Evolutionary conservation across 371 early-diverging fungal genomes (phyloP), one percentile per base, ranked within the genome.

Genomic region (Thermomucor indicae-seudaticae): DNA sequence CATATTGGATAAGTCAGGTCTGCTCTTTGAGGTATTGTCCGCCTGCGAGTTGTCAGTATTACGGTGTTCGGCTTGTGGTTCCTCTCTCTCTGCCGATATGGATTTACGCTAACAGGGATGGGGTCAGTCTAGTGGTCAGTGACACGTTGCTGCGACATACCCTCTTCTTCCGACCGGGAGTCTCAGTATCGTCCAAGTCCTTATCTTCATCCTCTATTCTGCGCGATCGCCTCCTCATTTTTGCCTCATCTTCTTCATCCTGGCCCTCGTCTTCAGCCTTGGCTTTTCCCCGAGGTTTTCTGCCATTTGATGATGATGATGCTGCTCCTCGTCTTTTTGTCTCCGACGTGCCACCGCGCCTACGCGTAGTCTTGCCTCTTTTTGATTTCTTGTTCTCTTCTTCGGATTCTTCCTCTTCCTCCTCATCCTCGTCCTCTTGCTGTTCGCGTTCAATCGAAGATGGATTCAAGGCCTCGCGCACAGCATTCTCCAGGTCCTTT

Each of bases 401-500:
- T n/a, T 50, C 50, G n/a, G n/a, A n/a, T 27, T 50, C 54, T 5
- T 54, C 54, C 11, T 46, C 46, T 4, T 39, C 47, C 27, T 46
- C 47, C 6, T 54, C 54, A 4, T 54, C 53, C 8, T 53, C 47
- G 4, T 53, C 48, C 19, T 47, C 47, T 24, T 54, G 32, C 19
- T 62, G 57, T 4, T 55, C 51, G 28, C 64, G 53, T 7, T 58
- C 60, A 24, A 51, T 19, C 31, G 49, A 39, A 6, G 51, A 48
- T 7, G 68, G 68, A 44, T 63, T 60, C 27, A 76, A 46, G 1
- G 77, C 77, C 49, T 76, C 63, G 37, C 70, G 66, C 8, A 76
- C 65, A 3, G 77, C 77, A 14, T 47, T 51, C 51, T 72, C 67
- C 54, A 76, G 56, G 44, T 76, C 77, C 58, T 65, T 70, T 43